Conservation (phyloP, 768 basidiomycete genomes). For the Boletus sp. region DNA sequence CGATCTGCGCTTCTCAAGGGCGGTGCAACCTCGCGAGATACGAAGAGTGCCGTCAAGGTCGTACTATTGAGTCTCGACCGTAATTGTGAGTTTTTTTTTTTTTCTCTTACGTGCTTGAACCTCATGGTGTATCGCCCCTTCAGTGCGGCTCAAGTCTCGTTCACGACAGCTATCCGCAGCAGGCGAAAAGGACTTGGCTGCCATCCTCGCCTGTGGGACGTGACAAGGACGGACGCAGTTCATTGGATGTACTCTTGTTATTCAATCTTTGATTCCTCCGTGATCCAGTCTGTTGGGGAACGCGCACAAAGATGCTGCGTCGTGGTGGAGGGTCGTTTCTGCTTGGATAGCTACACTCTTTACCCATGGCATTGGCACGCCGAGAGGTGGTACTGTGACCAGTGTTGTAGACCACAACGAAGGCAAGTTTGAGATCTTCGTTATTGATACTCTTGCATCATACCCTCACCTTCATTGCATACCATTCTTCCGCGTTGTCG, state of each 20-base stretch:
- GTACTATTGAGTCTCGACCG: conserved; percentile 89
- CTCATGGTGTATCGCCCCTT: conserved; percentile 1
- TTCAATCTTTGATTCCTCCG: not conserved
- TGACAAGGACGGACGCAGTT: conserved; percentile 9
- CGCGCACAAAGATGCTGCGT: not conserved
- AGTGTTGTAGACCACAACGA: conserved; percentile 4
- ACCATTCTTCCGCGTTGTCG: conserved; percentile 6
- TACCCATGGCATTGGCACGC: conserved; percentile 33
- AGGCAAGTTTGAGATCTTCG: not conserved
- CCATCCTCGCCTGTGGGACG: conserved; percentile 48
- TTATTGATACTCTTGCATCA: conserved; percentile 17
- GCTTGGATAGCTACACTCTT: conserved; percentile 5
- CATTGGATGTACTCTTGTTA: not conserved
- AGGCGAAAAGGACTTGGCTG: conserved; percentile 80
- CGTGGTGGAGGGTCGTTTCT: conserved; percentile 4
- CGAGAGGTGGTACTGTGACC: conserved; percentile 15
- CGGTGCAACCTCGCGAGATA: conserved; percentile 33
- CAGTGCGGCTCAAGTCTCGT: conserved; percentile 88
- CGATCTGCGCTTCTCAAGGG: conserved; percentile 66
- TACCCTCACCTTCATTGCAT: conserved; percentile 27
- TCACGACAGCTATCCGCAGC: conserved; percentile 82
- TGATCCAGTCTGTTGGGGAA: conserved; percentile 6
- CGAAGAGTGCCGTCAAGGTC: conserved; percentile 65
- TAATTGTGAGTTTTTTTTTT: conserved; percentile 59
- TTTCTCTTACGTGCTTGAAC: conserved; percentile 12